Evolutionary conservation across 768 basidiomycete genomes (phyloP).

Genomic region (Harrya chromipes): DNA sequence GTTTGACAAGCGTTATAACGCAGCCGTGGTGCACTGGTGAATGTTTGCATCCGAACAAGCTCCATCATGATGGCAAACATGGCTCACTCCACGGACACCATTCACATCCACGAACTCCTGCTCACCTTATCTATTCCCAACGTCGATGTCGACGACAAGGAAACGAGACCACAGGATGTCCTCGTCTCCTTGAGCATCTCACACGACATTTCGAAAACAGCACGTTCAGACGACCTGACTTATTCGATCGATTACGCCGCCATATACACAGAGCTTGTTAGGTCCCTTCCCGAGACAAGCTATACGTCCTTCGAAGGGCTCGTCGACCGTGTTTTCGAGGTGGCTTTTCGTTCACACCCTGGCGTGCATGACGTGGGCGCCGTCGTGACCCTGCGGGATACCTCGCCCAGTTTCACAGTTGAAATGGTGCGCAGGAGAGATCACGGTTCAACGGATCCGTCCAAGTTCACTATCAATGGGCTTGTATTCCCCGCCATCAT

Average conservation of each 20-base stretch:
- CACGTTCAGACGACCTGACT: constrained; percentile 43
- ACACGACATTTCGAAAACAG: constrained; percentile 49
- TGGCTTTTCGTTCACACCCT: constrained; percentile 35
- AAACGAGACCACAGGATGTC: constrained; percentile 46
- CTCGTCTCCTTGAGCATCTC: constrained; percentile 48
- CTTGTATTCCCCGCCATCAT: constrained; percentile 56
- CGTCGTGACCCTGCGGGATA: constrained; percentile 46
- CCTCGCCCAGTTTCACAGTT: constrained; percentile 34
- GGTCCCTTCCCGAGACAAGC: constrained; percentile 14
- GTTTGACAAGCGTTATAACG: no score
- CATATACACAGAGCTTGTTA: constrained; percentile 29
- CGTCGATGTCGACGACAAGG: constrained; percentile 28
- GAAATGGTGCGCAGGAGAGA: constrained; percentile 16
- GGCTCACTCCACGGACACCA: constrained; percentile 23
- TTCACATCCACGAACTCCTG: constrained; percentile 49
- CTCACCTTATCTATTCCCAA: constrained; percentile 40
- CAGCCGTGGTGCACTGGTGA: no score
- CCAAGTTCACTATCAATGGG: constrained; percentile 30
- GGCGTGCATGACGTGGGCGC: constrained; percentile 40
- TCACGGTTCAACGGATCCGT: constrained; percentile 14
- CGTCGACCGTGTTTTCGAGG: constrained; percentile 37
- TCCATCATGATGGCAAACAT: not conserved
- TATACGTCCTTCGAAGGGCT: constrained; percentile 50
- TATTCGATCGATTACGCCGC: constrained; percentile 65
- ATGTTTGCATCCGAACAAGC: not conserved